Evolutionary conservation across 768 basidiomycete species (phyloP).

Genomic region (Pulveroboletus sp.): DNA sequence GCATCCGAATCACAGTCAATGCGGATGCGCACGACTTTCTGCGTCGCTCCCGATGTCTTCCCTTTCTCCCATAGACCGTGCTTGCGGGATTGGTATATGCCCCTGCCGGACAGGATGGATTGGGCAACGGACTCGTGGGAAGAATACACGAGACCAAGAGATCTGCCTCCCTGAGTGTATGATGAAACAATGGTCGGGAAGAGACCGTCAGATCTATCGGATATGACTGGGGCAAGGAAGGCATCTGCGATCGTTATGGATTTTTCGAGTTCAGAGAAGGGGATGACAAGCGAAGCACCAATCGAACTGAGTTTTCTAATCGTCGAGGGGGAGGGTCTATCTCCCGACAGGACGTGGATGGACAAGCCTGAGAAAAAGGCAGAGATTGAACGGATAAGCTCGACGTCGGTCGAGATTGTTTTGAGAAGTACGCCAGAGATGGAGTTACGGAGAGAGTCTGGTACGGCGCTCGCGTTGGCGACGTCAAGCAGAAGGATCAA

Average conservation of each 20-base stretch:
- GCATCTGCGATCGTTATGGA: slow-evolving; percentile 77
- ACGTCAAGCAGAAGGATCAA: slow-evolving; percentile 75
- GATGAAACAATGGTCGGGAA: slow-evolving; percentile 91
- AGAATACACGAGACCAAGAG: slow-evolving; percentile 94
- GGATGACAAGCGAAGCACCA: slow-evolving; percentile 65
- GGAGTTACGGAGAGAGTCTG: slow-evolving; percentile 65
- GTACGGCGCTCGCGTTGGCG: slow-evolving; percentile 66
- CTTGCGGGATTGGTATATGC: slow-evolving; percentile 94
- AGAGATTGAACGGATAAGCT: slow-evolving; percentile 73
- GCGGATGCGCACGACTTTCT: slow-evolving; percentile 77
- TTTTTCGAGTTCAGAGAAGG: slow-evolving; percentile 56
- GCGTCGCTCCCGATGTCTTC: slow-evolving; percentile 91
- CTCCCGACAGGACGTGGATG: slow-evolving; percentile 56
- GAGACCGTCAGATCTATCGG: slow-evolving; percentile 88
- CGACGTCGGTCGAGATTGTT: slow-evolving; percentile 63
- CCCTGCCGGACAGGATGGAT: slow-evolving; percentile 82
- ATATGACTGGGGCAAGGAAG: slow-evolving; percentile 75
- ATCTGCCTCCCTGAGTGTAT: slow-evolving; percentile 55
- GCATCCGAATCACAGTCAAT: slow-evolving; percentile 92
- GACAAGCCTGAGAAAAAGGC: slow-evolving; percentile 62
- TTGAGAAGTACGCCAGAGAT: slow-evolving; percentile 81
- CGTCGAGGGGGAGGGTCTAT: slow-evolving; percentile 50
- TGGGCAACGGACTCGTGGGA: slow-evolving; percentile 81
- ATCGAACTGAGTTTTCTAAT: slow-evolving; percentile 58
- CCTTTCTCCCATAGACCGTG: slow-evolving; percentile 97